These are phyloP conservation scores for Gossypium rotundifolium DNA, from an alignment of 345 rosid species.

Conservation along the genomic window DNA sequence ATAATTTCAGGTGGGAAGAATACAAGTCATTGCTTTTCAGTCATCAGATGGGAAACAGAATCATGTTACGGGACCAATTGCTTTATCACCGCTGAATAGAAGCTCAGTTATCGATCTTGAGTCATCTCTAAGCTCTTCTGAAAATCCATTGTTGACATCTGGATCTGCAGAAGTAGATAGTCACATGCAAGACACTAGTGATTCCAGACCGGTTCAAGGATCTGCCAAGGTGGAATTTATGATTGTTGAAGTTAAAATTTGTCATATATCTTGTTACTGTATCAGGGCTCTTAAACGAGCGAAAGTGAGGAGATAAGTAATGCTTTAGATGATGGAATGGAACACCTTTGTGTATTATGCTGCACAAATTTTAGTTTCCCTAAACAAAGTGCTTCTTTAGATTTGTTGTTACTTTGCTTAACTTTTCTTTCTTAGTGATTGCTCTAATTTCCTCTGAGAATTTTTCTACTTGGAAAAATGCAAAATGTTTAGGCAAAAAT, in stretches of 20 bases:
- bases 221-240: slow-evolving; percentile 46
- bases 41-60: slow-evolving; percentile 81
- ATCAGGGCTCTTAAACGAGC: background rate
- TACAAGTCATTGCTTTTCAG: slow-evolving; percentile 97
- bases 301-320: background rate
- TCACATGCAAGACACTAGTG: slow-evolving; percentile 62
- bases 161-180: slow-evolving; percentile 39
- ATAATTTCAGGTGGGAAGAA: slow-evolving; percentile 77
- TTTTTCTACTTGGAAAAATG: background rate
- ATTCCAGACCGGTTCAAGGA: slow-evolving; percentile 43
- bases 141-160: slow-evolving; percentile 36
- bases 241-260: slow-evolving; percentile 26
- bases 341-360: background rate
- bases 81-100: slow-evolving; percentile 46
- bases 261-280: background rate
- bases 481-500: background rate
- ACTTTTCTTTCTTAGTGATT: background rate
- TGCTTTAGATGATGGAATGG: background rate
- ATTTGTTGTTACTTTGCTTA: background rate
- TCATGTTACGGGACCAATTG: slow-evolving; percentile 38
- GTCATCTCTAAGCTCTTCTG: slow-evolving; percentile 76
- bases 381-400: background rate
- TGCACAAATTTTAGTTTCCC: background rate
- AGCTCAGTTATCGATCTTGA: slow-evolving; percentile 60
- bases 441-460: background rate